Percentiles rank a stretch among this genome's conserved stretches.
Conservation (phyloP, 148 eudicot genomes). For the Mesembryanthemum crystallinum region DNA sequence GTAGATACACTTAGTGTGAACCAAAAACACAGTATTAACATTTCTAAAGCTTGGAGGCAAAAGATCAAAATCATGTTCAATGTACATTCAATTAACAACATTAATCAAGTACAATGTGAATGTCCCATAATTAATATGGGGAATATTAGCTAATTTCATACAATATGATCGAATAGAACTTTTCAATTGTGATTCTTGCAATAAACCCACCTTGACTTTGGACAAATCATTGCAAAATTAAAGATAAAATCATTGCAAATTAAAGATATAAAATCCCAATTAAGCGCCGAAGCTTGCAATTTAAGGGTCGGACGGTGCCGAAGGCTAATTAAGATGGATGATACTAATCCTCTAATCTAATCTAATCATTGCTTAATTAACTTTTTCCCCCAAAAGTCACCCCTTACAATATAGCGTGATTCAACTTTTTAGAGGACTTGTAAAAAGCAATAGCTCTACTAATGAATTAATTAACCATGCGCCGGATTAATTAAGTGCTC, state of each 20-base stretch:
- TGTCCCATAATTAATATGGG: too few species aligned
- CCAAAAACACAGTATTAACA: too few species aligned
- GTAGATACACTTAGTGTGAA: too few species aligned
- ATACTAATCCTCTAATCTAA: background rate
- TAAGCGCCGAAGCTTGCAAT: background rate
- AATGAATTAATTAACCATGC: background rate
- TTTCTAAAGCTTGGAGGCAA: too few species aligned
- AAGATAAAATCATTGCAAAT: background rate
- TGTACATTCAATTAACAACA: too few species aligned
- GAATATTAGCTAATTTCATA: background rate
- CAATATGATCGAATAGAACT: too few species aligned
- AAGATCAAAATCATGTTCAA: too few species aligned
- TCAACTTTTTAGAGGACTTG: slow-evolving; percentile 5
- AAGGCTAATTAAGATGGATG: background rate
- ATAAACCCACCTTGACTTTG: too few species aligned
- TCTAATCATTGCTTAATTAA: background rate
- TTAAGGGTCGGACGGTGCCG: slow-evolving; percentile 8
- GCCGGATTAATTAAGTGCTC: slow-evolving; percentile 7
- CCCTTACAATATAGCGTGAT: background rate
- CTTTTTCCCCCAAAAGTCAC: background rate
- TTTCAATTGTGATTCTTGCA: too few species aligned
- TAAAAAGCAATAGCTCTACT: background rate
- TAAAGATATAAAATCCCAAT: background rate
- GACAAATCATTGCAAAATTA: slow-evolving; percentile 5
- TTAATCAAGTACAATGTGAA: too few species aligned